Evolutionary conservation across 2,329 filamentous ascomycete species (phyloP).

Genomic region (Aspergillus floridensis): DNA sequence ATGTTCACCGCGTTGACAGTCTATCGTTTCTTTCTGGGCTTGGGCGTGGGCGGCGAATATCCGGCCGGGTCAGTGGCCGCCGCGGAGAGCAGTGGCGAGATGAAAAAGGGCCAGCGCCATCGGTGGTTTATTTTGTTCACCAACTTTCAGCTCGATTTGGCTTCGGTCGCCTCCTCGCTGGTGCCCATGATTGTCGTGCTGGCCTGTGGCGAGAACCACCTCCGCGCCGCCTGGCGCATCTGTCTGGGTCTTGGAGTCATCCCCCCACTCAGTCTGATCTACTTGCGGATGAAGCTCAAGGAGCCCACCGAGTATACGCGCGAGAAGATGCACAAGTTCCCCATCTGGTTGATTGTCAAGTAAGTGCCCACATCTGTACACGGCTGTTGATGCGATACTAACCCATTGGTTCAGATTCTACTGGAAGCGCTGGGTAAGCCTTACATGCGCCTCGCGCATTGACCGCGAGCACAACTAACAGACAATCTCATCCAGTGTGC

Average conservation of each 20-base stretch:
- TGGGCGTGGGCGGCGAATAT: conserved; percentile 67
- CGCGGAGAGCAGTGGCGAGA: conserved; percentile 78
- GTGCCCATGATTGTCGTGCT: conserved; percentile 67
- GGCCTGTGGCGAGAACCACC: conserved; percentile 59
- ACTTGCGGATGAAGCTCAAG: conserved; percentile 68
- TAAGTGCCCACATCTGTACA: neutral
- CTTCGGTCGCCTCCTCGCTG: conserved; percentile 77
- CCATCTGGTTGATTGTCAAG: conserved; percentile 48
- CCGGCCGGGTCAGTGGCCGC: conserved; percentile 70
- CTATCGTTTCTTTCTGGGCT: conserved; percentile 77
- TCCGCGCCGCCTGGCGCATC: conserved; percentile 76
- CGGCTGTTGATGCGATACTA: neutral
- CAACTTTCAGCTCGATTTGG: conserved; percentile 80
- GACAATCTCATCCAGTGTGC: conserved; percentile 38
- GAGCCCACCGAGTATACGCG: conserved; percentile 75
- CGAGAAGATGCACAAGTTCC: conserved; percentile 65
- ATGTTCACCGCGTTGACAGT: conserved; percentile 76
- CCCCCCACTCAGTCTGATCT: conserved; percentile 70
- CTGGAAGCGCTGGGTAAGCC: conserved; percentile 62
- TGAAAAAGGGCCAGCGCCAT: conserved; percentile 77
- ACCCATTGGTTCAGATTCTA: conserved; percentile 56
- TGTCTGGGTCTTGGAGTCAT: conserved; percentile 74
- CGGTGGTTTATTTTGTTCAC: conserved; percentile 89
- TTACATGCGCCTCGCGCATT: neutral
- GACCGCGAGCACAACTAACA: neutral